Evolutionary conservation across 2,329 filamentous ascomycete species (phyloP).

Genomic region (Eurotiales sp.): DNA sequence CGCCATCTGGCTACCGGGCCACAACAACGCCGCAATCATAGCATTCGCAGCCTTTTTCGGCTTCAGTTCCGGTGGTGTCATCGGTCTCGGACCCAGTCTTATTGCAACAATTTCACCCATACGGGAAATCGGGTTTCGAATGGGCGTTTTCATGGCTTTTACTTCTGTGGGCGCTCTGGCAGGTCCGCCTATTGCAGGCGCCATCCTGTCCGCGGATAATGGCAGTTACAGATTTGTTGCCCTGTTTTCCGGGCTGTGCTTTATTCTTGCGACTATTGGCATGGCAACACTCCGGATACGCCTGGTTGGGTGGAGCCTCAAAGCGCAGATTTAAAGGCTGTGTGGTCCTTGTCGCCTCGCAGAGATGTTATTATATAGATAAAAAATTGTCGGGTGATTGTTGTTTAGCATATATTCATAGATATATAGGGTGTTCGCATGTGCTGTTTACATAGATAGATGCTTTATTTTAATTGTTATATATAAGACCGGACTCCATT

Average conservation of each 20-base stretch:
- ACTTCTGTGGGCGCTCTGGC: constrained; percentile 21
- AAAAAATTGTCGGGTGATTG: not conserved
- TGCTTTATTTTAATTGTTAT: not conserved
- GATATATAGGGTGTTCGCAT: too few species aligned
- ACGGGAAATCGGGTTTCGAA: constrained; percentile 25
- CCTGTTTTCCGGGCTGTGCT: constrained; percentile 5
- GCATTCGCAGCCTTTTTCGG: constrained; percentile 22
- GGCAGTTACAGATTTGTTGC: constrained; percentile 9
- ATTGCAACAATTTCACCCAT: constrained; percentile 28
- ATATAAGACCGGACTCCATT: too few species aligned
- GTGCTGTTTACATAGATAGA: not conserved
- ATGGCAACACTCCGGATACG: constrained; percentile 1
- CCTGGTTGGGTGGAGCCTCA: not conserved
- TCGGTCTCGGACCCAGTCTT: constrained; percentile 30
- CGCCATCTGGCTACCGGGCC: constrained; percentile 22
- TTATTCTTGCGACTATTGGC: constrained; percentile 3
- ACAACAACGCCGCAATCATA: constrained; percentile 21
- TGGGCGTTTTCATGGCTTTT: constrained; percentile 25
- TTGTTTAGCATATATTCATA: not conserved
- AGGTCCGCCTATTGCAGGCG: constrained; percentile 25
- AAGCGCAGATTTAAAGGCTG: not conserved
- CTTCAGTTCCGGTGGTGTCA: constrained; percentile 25
- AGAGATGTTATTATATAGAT: too few species aligned
- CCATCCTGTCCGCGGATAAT: constrained; percentile 14
- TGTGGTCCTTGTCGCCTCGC: too few species aligned